Base-by-base conservation (phyloP, 352 stramenopile species). In the Globisporangium lucens region DNA sequence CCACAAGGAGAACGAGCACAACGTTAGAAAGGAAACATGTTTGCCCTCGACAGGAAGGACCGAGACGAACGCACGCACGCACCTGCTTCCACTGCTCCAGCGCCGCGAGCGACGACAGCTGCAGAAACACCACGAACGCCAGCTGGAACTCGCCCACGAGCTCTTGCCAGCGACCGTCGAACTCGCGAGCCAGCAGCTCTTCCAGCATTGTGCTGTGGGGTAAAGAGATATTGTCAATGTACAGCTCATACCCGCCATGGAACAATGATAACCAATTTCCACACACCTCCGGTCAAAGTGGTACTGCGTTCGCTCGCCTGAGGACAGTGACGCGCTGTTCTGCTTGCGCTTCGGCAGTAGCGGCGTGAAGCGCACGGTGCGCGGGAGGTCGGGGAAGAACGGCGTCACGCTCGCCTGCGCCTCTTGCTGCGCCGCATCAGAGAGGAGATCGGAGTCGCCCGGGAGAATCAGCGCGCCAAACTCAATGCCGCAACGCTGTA, bases 71-170 rank as follows among this genome's bases (percentile, higher is more conserved):
- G 6, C 24, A 29, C 22, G 1, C 27, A 33, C n/a, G 41, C 59
- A 91, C 82, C 82, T 94, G 80, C 67, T 97, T 97, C 96, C 96
- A 99, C 73, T 98, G 91, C 74, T 98, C 83, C 46, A 99, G 77
- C 3, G 94, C 95, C 15, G 84, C 74, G 27, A 98, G 82, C 47
- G 94, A 99, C 52, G 94, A 95, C n/a, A 98, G 68, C 73, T 97
- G 85, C 41, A 99, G 68, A 76, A 98, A 98, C 4, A 98, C 60
- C 13, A 98, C 61, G 67, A 98, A 98, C 4, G 91, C 83, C n/a
- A 99, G 71, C 73, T 99, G 93, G 64, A 98, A 68, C 78, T 99
- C 94, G 30, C 90, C 96, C 15, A 98, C 51, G 35, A 99, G 77
- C 47, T 91, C 72, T 61, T 89, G 58, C 88, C 89, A 98, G 51